A percentile compares a stretch with the other conserved stretches of the same genome.
These are phyloP conservation scores for Talaromyces wortmannii DNA, from an alignment of 495 filamentous ascomycete genomes.

Conservation along the genomic window DNA sequence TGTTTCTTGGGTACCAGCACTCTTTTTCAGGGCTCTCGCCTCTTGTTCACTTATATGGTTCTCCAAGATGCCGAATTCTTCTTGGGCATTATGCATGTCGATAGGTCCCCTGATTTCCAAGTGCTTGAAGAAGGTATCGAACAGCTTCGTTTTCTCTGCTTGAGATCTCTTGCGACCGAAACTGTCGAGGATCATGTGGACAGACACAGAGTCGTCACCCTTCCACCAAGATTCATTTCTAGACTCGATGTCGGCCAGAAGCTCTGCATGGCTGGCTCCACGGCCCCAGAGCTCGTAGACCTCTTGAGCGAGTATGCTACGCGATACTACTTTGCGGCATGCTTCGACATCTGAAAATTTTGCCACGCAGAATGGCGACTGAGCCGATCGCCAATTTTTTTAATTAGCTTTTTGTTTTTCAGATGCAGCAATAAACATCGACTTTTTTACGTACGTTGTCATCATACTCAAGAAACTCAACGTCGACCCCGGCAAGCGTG, in stretches of 20 bases:
- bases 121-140: slow-evolving; percentile 70
- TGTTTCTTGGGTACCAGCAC: neutral
- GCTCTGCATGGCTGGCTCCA: slow-evolving; percentile 55
- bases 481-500: slow-evolving; percentile 52
- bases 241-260: slow-evolving; percentile 57
- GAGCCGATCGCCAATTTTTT: neutral
- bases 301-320: slow-evolving; percentile 71
- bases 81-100: slow-evolving; percentile 59
- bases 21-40: slow-evolving; percentile 13
- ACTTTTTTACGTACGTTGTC: slow-evolving; percentile 52
- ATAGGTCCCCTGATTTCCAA: slow-evolving; percentile 72
- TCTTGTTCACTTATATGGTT: slow-evolving; percentile 47
- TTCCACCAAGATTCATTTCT: slow-evolving; percentile 59
- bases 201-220: slow-evolving; percentile 53
- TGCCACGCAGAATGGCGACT: slow-evolving; percentile 88
- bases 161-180: slow-evolving; percentile 63
- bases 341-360: slow-evolving; percentile 56
- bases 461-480: slow-evolving; percentile 67
- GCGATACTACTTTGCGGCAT: slow-evolving; percentile 58
- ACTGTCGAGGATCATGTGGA: slow-evolving; percentile 75
- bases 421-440: neutral
- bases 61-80: slow-evolving; percentile 74
- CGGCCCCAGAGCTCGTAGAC: slow-evolving; percentile 87
- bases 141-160: slow-evolving; percentile 55
- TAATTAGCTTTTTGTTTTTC: slow-evolving; percentile 6